Base-by-base conservation (phyloP, 1,284 basidiomycete genomes). In the Laetiporus sulphureus region DNA sequence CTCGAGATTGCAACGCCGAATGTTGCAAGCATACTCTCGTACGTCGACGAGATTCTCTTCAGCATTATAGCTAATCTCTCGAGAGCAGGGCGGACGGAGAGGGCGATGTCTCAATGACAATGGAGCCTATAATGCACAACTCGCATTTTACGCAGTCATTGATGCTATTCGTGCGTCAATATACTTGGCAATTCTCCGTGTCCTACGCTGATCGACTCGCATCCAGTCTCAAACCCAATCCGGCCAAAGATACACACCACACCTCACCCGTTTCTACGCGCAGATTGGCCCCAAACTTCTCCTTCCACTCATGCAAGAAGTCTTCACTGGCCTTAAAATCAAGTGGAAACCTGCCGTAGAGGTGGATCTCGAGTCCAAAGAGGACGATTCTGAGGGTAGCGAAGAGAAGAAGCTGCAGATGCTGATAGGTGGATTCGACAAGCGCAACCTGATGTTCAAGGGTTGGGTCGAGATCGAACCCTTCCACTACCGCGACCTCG, bases 201-300 rank as follows among this genome's bases (percentile, higher is more conserved):
- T n/a, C n/a, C n/a, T n/a, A n/a, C n/a, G 29, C 40, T 37, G 31
- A 35, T 29, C 23, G 32, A n/a, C 11, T 34, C 32, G 21, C 15
- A 16, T 16, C 6, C 45, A 87, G 84, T 83, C 84, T 0, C 86
- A 89, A 70, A 86, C 84, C 0, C 83, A 85, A 62, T 63, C 63
- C 2, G 85, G 85, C 3, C 65, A 61, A 18, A 72, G 79, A 6
- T 87, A 87, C 54, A 79, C 69, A 0, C 81, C 82, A 0, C 71
- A 78, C 42, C 69, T 88, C n/a, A 88, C 86, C 2, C 77, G 85
- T 0, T 89, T 89, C 65, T 88, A 87, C 56, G 72, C 79, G 0
- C 60, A 69, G 2, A 56, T 82, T 3, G 65, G 67, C 1, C 82
- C 83, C 0, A 59, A 62, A 0, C 61, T 72, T 3, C 62, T 87